Percentiles rank a stretch among this genome's conserved stretches.
These are phyloP conservation scores for Basidioascus undulatus DNA, from an alignment of 768 basidiomycete genomes.

Conservation along the genomic window DNA sequence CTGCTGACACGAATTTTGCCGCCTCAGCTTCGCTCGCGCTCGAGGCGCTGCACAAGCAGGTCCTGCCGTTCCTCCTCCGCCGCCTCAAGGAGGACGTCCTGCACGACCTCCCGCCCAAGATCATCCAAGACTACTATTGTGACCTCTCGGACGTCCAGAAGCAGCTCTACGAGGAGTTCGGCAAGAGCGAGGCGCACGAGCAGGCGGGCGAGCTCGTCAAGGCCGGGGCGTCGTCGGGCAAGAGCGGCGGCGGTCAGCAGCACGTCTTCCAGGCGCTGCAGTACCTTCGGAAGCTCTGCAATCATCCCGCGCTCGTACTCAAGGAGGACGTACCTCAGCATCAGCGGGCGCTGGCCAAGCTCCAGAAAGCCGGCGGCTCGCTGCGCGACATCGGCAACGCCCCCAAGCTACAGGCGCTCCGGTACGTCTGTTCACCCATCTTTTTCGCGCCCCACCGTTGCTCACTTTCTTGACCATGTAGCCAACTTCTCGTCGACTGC, in stretches of 20 bases:
- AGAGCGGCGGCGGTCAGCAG: slow-evolving; percentile 29
- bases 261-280: slow-evolving; percentile 95
- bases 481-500: slow-evolving; percentile 81
- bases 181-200: slow-evolving; percentile 41
- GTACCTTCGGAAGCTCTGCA: slow-evolving; percentile 89
- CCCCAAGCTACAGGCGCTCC: slow-evolving; percentile 73
- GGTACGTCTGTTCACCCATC: slow-evolving; percentile 26
- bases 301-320: slow-evolving; percentile 79
- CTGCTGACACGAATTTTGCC: background rate
- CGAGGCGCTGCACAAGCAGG: slow-evolving; percentile 93
- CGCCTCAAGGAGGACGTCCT: slow-evolving; percentile 94
- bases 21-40: slow-evolving; percentile 82
- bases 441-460: background rate
- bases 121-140: slow-evolving; percentile 98
- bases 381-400: slow-evolving; percentile 70
- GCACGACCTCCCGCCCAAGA: slow-evolving; percentile 87
- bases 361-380: slow-evolving; percentile 16
- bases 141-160: slow-evolving; percentile 89
- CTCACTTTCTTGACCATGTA: slow-evolving; percentile 16
- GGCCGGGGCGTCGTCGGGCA: slow-evolving; percentile 20
- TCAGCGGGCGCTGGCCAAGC: slow-evolving; percentile 27
- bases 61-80: slow-evolving; percentile 87
- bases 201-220: slow-evolving; percentile 26
- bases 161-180: slow-evolving; percentile 79
- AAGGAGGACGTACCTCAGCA: slow-evolving; percentile 41